phyloP scores from a whole-genome alignment of 805 yeast species.

The Danielia oregonensis region DNA sequence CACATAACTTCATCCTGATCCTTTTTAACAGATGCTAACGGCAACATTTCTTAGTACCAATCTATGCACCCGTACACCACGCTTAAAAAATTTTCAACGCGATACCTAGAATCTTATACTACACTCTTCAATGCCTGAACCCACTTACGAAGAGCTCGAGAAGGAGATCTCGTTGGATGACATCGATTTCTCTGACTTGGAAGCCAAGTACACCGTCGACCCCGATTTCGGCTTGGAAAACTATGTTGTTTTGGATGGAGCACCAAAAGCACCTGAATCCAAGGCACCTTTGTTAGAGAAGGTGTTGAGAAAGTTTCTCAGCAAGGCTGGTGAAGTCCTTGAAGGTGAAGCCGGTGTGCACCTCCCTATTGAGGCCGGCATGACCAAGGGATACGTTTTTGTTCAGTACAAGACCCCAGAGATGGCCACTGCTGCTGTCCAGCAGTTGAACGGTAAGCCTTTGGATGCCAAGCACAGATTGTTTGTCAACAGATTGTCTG shows the following conservation, averaged over 20 bases:
- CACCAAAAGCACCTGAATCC: constrained; percentile 90
- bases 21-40: too few relatives aligned
- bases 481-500: constrained; percentile 75
- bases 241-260: constrained; percentile 87
- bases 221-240: constrained; percentile 63
- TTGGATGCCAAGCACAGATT: constrained; percentile 91
- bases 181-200: constrained; percentile 81
- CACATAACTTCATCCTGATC: too few relatives aligned
- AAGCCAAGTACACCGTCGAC: constrained; percentile 60
- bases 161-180: constrained; percentile 43
- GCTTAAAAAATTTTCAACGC: constrained; percentile 2
- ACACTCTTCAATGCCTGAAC: constrained; percentile 16
- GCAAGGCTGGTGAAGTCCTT: constrained; percentile 69
- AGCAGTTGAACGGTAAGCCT: constrained; percentile 80
- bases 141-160: constrained; percentile 30
- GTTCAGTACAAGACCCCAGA: constrained; percentile 70
- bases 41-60: too few relatives aligned
- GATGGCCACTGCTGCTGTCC: constrained; percentile 75
- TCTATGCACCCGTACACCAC: too few relatives aligned
- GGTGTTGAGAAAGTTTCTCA: constrained; percentile 78
- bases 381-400: constrained; percentile 82
- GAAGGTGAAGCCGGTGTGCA: constrained; percentile 60
- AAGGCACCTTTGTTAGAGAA: constrained; percentile 81
- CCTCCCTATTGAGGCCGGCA: constrained; percentile 78
- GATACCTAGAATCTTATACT: background rate